phyloP scores from a whole-genome alignment of 257 asterid species.

The Nicotiana tomentosiformis region DNA sequence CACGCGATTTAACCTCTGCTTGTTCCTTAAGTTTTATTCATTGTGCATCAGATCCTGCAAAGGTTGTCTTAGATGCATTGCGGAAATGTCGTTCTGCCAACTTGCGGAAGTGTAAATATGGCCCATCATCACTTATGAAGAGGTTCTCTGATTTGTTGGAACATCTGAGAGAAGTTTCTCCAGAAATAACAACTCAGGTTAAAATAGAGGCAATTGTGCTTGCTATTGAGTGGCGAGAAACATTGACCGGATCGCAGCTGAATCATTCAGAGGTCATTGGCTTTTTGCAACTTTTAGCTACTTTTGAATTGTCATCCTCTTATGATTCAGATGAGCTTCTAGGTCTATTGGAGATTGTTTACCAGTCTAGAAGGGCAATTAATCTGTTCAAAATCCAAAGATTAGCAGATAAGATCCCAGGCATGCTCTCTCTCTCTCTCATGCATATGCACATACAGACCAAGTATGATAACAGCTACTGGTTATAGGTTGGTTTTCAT shows the following conservation, averaged over 20 bases:
- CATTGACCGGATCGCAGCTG: background rate
- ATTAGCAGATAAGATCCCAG: slow-evolving; percentile 4
- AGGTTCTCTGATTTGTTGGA: slow-evolving; percentile 1
- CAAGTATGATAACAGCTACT: no score
- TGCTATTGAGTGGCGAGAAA: background rate
- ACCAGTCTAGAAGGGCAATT: background rate
- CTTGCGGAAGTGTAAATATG: background rate
- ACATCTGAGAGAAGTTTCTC: background rate
- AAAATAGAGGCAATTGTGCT: background rate
- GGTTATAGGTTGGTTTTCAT: no score
- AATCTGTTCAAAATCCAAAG: background rate
- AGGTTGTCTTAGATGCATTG: background rate
- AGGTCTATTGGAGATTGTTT: background rate
- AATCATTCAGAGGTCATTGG: background rate
- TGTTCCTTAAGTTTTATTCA: background rate
- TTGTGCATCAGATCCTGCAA: background rate
- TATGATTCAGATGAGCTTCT: background rate
- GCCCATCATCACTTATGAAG: background rate
- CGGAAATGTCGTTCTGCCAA: background rate
- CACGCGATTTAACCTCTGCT: background rate
- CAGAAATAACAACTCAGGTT: background rate
- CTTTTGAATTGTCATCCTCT: no score
- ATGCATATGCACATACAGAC: background rate
- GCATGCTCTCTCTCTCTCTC: background rate
- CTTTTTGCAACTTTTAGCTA: background rate